Evolutionary conservation across 441 rosid genomes (phyloP), one percentile per base, ranked within the genome.

Genomic region (Populus hybrid): DNA sequence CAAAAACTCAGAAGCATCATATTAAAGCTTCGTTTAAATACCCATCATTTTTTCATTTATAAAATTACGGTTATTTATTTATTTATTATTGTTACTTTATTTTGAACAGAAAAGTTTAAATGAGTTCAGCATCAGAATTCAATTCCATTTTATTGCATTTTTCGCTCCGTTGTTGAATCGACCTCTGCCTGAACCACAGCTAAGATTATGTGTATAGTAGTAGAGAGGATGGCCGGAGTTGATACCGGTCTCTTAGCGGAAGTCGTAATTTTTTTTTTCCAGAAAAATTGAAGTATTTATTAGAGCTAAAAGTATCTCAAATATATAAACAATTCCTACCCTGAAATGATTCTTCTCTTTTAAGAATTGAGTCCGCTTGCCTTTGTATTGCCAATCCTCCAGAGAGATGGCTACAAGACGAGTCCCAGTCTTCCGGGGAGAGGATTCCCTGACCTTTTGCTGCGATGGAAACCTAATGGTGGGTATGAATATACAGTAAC

Each of bases 401-500:
- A 18, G 61, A 53, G 61, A 53, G 61, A 53, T 30, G 32, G 61
- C 21, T 74, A 53, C 16, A 65, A 9, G 63, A 28, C 21, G 61
- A 28, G 66, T 70, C 71, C 32, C 26, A 9, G 32, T 53, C 69
- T 23, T 67, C 64, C 66, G 6, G 18, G 38, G 75, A 26, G 7
- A 59, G 72, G 57, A 73, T 64, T 72, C 65, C 9, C 26, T 42
- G 66, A 42, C 73, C 75, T 61, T 75, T 28, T 71, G 53, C 69
- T 74, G 74, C 68, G 38, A 74, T 40, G 69, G 80, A 69, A 77
- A 10, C 72, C 82, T 75, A 30, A 65, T 34, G 66, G 82, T 16
- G 61, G 84, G 75, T 71, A 78, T 70, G 42, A 65, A 80, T 75
- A 70, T 79, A 80, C 82, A 81, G 72, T 10, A 46, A 73, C 73